Evolutionary conservation across 2,329 filamentous ascomycete genomes (phyloP), one percentile per base, ranked within the genome.

Genomic region (Alternaria novae-zelandiae): DNA sequence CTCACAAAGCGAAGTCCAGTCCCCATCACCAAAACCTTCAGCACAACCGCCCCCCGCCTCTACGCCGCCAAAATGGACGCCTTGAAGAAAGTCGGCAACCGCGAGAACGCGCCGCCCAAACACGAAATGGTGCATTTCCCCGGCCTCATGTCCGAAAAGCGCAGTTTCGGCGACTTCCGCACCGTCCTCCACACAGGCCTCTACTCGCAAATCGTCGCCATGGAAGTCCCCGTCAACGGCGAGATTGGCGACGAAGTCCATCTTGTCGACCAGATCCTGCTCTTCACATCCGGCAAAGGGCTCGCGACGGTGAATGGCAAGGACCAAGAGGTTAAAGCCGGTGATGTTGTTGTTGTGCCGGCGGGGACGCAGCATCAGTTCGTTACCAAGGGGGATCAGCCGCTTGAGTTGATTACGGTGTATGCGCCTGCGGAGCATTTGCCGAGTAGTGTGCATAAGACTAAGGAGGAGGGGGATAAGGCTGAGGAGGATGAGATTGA

Each of bases 211-310:
- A 76, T 90, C 9, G 88, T 90, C 0, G 82, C 88, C 0, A 90
- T 90, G 88, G 88, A 87, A 46, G 83, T 90, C 0, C 88, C 88
- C 0, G 85, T 88, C 0, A 84, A 83, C 13, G 88, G 88, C 3
- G 88, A 90, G 28, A 90, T 90, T 68, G 87, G 88, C n/a, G 88
- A 90, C 56, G 88, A 90, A 78, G 88, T 78, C 43, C 88, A 90
- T 73, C 86, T 85, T 0, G 88, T 90, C 41, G 88, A 90, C 66
- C 88, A 90, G 68, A 86, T 88, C 59, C 80, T 91, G 12, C 87
- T 89, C 12, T 90, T 90, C 77, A 90, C 87, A 0, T 86, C 84
- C 6, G 88, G 88, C 12, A 81, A 78, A 11, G 87, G 86, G 0
- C 84, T 86, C 25, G 88, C 87, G 2, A 88, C 86, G 3, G 84